These are phyloP conservation scores for Pachysandra terminalis DNA, from an alignment of 164 flowering plant species.

Conservation along the genomic window DNA sequence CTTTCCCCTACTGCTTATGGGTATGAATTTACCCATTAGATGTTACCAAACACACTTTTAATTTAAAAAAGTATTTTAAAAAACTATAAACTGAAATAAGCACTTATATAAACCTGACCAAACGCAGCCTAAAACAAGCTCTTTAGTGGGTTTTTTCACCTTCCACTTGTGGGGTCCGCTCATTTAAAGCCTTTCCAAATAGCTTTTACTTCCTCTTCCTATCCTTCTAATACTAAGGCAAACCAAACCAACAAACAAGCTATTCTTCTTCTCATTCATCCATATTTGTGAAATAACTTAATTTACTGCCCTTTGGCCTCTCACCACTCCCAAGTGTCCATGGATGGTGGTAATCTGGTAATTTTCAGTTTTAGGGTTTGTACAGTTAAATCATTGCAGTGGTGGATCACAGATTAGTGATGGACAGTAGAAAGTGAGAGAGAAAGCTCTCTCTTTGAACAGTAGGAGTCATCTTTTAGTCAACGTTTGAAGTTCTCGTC, in stretches of 20 bases:
- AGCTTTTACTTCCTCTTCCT: not conserved
- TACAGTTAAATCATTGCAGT: too few relatives aligned
- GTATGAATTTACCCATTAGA: too few relatives aligned
- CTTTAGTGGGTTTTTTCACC: conserved; percentile 9
- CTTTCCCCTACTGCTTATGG: too few relatives aligned
- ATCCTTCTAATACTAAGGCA: not conserved
- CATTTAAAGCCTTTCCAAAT: not conserved
- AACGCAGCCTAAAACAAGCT: conserved; percentile 8
- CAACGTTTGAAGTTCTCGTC: not conserved
- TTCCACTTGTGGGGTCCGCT: conserved; percentile 12
- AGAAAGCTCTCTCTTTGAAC: not conserved
- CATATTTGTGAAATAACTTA: not conserved
- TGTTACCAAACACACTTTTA: too few relatives aligned
- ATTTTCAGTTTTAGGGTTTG: too few relatives aligned
- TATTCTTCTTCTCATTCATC: not conserved
- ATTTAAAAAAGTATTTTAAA: too few relatives aligned
- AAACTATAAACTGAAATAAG: too few relatives aligned
- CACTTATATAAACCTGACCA: too few relatives aligned
- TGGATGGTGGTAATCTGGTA: not conserved
- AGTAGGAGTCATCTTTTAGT: not conserved
- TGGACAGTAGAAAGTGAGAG: not conserved
- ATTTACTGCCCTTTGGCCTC: not conserved
- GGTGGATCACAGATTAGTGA: not conserved
- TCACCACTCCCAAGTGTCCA: not conserved
- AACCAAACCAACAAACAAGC: not conserved